phyloP scores from a whole-genome alignment of 192 early-diverging fungal genomes.

The Backusella australiensis region DNA sequence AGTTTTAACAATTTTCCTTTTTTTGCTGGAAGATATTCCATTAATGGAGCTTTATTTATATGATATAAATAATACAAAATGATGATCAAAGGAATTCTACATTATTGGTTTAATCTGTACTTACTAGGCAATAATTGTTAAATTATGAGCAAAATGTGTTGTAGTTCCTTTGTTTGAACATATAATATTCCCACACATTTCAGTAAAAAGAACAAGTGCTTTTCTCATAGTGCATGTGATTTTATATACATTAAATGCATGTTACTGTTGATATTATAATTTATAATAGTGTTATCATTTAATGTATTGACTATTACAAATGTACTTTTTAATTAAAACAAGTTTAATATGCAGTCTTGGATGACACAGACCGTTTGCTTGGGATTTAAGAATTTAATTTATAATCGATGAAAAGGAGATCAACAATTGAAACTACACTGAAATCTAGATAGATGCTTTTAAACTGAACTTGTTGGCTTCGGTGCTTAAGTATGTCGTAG shows the following conservation, averaged over 20 bases:
- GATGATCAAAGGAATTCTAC: not conserved
- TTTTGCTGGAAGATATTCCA: not conserved
- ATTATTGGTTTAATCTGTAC: not conserved
- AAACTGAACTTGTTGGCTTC: not conserved
- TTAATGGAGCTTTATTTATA: not conserved
- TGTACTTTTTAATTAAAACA: not conserved
- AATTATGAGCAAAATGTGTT: not conserved
- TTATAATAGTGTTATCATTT: not conserved
- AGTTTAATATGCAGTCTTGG: slow-evolving; percentile 1
- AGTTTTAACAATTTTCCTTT: not conserved
- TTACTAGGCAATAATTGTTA: not conserved
- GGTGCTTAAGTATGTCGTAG: not conserved
- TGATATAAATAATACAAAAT: slow-evolving; percentile 1
- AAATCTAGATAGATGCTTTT: not conserved
- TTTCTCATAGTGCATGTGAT: not conserved
- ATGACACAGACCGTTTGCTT: not conserved
- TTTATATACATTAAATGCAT: not conserved
- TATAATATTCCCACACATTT: not conserved
- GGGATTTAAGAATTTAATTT: not conserved
- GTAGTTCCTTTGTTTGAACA: not conserved
- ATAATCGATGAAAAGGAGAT: not conserved
- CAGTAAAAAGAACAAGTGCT: not conserved
- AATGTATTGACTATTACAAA: not conserved
- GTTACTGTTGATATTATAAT: not conserved
- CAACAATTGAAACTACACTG: not conserved